These are phyloP conservation scores for Postia placenta DNA, from an alignment of 768 basidiomycete genomes.

Conservation along the genomic window DNA sequence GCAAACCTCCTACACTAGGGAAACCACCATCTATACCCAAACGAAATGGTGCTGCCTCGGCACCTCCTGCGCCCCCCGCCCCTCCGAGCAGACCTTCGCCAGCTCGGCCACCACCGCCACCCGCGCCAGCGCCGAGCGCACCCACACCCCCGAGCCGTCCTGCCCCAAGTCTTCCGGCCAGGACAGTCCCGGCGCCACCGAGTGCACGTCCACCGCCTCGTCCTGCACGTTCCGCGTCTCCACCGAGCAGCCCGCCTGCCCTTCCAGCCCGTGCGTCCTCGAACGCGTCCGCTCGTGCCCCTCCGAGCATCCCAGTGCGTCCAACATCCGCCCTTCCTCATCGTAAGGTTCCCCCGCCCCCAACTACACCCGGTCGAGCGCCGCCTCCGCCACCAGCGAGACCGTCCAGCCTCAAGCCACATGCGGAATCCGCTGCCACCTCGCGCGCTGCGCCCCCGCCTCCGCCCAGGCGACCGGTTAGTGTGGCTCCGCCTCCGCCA, in stretches of 20 bases:
- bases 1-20: conserved; percentile 55
- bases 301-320: conserved; percentile 18
- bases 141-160: conserved; percentile 14
- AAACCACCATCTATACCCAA: conserved; percentile 64
- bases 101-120: conserved; percentile 25
- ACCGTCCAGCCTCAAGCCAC: conserved; percentile 15
- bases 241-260: conserved; percentile 29
- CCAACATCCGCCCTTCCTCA: conserved; percentile 15
- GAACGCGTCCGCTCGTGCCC: conserved; percentile 16
- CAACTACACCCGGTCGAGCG: conserved; percentile 19
- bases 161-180: conserved; percentile 26
- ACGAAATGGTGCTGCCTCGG: conserved; percentile 31
- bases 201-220: conserved; percentile 32
- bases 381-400: conserved; percentile 20
- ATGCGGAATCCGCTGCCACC: conserved; percentile 19
- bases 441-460: conserved; percentile 33
- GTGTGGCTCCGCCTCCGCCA: conserved; percentile 19
- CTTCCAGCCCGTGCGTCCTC: conserved; percentile 20
- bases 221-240: conserved; percentile 27
- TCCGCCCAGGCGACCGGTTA: conserved; percentile 29
- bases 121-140: conserved; percentile 25
- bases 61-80: conserved; percentile 30
- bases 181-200: conserved; percentile 29
- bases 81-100: conserved; percentile 31
- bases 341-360: conserved; percentile 22